Conservation (phyloP, 75 land plant species). For the Pinus albicaulis region DNA sequence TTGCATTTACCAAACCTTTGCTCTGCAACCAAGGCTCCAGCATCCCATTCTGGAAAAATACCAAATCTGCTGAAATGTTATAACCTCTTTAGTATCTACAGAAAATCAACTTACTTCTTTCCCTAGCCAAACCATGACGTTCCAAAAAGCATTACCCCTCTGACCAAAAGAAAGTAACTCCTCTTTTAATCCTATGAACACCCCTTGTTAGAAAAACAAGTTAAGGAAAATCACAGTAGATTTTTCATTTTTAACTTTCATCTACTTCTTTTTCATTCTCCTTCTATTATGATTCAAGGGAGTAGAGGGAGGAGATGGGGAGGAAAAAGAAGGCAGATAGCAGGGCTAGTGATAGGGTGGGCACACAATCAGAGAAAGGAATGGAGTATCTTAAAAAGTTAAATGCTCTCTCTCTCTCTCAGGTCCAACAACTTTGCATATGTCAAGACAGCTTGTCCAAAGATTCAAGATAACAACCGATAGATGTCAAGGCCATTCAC, state of each 20-base stretch:
- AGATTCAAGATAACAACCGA: not conserved
- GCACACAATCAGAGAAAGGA: not conserved
- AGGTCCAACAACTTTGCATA: not conserved
- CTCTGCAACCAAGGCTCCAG: constrained; percentile 92
- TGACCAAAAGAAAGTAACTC: not conserved
- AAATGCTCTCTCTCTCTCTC: not conserved
- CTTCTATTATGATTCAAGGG: not conserved
- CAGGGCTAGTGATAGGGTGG: no score
- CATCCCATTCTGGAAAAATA: constrained; percentile 99
- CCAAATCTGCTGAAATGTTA: constrained; percentile 81
- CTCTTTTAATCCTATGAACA: not conserved
- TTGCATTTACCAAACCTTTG: constrained; percentile 63
- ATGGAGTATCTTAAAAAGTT: not conserved
- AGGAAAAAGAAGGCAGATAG: not conserved
- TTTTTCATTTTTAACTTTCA: not conserved
- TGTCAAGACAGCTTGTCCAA: not conserved
- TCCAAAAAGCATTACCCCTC: not conserved
- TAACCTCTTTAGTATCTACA: constrained; percentile 7
- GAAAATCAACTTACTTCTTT: not conserved
- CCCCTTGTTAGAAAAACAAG: not conserved
- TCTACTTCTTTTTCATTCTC: not conserved
- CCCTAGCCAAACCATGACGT: constrained; percentile 1
- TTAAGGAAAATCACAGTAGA: not conserved
- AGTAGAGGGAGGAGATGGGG: not conserved
- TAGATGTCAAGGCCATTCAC: not conserved